Conservation (phyloP, 768 basidiomycete species). For the Boletellus sp. region DNA sequence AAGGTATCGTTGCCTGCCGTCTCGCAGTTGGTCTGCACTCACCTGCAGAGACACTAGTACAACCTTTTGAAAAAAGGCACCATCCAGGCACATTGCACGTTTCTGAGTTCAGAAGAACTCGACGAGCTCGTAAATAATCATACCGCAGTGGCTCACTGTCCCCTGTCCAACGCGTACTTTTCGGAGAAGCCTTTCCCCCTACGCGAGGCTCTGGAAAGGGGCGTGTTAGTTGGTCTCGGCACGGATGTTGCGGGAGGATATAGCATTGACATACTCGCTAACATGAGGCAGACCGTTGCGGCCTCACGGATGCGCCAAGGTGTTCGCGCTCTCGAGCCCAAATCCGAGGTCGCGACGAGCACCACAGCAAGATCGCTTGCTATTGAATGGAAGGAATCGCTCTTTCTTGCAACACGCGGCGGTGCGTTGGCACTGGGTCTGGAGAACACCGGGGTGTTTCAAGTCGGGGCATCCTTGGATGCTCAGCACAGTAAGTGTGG, state of each 20-base stretch:
- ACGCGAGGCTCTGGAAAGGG: slow-evolving; percentile 62
- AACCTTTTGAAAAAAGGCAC: slow-evolving; percentile 60
- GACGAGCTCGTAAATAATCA: slow-evolving; percentile 45
- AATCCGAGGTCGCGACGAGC: neutral
- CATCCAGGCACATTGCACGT: slow-evolving; percentile 89
- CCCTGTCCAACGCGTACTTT: slow-evolving; percentile 86
- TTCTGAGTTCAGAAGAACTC: slow-evolving; percentile 53
- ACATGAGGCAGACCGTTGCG: slow-evolving; percentile 77
- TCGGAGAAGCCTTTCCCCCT: slow-evolving; percentile 66
- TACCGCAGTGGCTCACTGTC: slow-evolving; percentile 80
- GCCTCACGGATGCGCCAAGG: slow-evolving; percentile 70
- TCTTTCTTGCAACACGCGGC: slow-evolving; percentile 80
- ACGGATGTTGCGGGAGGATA: slow-evolving; percentile 89
- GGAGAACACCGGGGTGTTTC: slow-evolving; percentile 48
- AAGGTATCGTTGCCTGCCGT: slow-evolving; percentile 39
- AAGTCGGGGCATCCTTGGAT: slow-evolving; percentile 65
- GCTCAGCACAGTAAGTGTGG: slow-evolving; percentile 64
- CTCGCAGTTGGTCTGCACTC: slow-evolving; percentile 1
- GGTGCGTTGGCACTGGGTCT: slow-evolving; percentile 70
- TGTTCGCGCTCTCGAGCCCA: slow-evolving; percentile 27
- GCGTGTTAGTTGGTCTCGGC: slow-evolving; percentile 75
- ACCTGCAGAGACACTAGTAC: slow-evolving; percentile 37
- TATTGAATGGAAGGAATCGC: slow-evolving; percentile 76
- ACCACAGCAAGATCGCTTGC: slow-evolving; percentile 33
- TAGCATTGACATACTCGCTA: slow-evolving; percentile 67